Evolutionary conservation across 768 basidiomycete species (phyloP), one percentile per base, ranked within the genome.

Genomic region (Tricholoma sp.): DNA sequence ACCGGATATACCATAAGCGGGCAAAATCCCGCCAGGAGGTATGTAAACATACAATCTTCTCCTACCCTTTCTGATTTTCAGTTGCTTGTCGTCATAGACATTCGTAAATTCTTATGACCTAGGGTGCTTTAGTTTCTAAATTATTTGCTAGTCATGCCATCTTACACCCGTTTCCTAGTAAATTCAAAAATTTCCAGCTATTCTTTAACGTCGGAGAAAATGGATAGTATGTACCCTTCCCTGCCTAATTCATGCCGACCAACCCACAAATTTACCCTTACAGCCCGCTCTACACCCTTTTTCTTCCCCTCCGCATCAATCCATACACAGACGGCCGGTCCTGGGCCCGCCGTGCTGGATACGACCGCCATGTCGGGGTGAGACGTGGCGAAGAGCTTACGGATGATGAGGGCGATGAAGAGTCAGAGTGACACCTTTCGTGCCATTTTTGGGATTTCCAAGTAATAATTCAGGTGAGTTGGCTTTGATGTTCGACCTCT

Each of bases 41-140:
- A 57, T 34, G 81, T 69, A 4, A 10, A 28, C 60, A 20, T 51
- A 13, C 6, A 56, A 20, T 10, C 18, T 36, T 50, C 13, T 52
- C 29, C 13, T 4, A 32, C 53, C 37, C 11, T 45, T 44, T 13
- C 20, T 10, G 11, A 55, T 37, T 24, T 45, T 55, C n/a, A 47
- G 24, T 31, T 12, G 20, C 8, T 36, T 15, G 7, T 34, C 24
- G n/a, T 17, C 37, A 11, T 37, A 91, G 90, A 75, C 74, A 1
- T 98, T 94, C 64, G 77, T 92, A 10, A 98, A 98, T 64, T 93
- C 89, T 1, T 99, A 94, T 66, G 91, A 98, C 68, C 74, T 96
- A 4, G 96, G 94, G 81, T 87, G 66, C 41, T 78, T 65, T 28
- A n/a, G 45, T 50, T 17, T 45, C 47, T 42, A 31, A 24, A 6